These are phyloP conservation scores for Pedinophyceae sp. DNA, from an alignment of 139 green algal species.

Conservation along the genomic window DNA sequence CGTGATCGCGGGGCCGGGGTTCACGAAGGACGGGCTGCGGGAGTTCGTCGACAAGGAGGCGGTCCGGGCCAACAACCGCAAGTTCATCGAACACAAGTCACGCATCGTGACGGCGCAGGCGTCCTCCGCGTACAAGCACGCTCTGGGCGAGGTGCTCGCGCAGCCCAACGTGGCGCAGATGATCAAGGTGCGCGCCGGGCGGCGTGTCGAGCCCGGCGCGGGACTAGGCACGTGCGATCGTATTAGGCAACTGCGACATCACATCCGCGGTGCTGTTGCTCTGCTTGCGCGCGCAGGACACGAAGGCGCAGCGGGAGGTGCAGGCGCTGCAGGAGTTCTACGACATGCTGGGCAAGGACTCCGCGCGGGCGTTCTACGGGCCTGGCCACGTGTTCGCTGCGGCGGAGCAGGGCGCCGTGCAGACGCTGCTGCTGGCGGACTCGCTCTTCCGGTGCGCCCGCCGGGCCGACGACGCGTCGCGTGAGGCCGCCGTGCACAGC, in stretches of 20 bases:
- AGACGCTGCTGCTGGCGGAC: constrained; percentile 45
- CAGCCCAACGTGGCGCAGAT: constrained; percentile 23
- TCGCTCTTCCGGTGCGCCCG: no score
- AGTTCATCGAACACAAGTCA: constrained; percentile 19
- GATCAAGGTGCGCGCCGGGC: constrained; percentile 16
- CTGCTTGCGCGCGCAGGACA: no score
- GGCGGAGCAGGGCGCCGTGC: constrained; percentile 49
- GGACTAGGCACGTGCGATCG: no score
- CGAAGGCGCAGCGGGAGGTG: constrained; percentile 50
- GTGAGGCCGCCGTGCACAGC: no score
- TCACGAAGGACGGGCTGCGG: constrained; percentile 80
- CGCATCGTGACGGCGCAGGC: constrained; percentile 25
- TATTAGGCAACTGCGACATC: no score
- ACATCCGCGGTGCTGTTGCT: no score
- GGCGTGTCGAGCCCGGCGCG: background rate
- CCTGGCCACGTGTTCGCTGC: constrained; percentile 46
- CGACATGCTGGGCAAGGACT: constrained; percentile 56
- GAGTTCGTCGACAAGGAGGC: constrained; percentile 54
- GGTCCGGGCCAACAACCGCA: constrained; percentile 29
- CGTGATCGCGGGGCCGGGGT: constrained; percentile 86
- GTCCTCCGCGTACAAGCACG: constrained; percentile 79
- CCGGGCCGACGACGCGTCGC: no score
- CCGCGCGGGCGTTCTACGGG: constrained; percentile 77
- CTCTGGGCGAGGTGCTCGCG: constrained; percentile 61
- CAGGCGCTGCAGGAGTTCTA: constrained; percentile 54